phyloP scores from a whole-genome alignment of 192 early-diverging fungal genomes.

The Pilaira anomala region DNA sequence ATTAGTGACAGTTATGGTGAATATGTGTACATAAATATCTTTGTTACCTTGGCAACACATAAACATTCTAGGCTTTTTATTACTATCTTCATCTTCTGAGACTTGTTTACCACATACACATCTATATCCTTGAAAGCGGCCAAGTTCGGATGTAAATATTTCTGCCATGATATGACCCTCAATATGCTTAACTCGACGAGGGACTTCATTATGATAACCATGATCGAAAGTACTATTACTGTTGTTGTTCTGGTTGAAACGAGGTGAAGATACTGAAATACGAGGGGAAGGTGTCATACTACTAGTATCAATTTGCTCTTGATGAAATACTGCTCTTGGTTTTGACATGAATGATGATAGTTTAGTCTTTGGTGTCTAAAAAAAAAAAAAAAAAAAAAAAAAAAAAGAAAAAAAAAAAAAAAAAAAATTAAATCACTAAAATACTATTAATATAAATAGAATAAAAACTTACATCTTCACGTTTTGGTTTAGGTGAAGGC shows the following conservation, averaged over 20 bases:
- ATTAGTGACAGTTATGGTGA: background rate
- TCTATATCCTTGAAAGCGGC: slow-evolving; percentile 25
- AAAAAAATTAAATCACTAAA: background rate
- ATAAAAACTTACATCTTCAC: background rate
- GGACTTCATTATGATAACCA: slow-evolving; percentile 4
- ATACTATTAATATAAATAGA: no score
- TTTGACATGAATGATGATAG: slow-evolving; percentile 28
- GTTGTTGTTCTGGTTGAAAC: background rate
- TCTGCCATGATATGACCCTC: slow-evolving; percentile 33
- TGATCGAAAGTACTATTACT: slow-evolving; percentile 4
- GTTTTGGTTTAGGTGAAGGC: background rate
- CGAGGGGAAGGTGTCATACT: slow-evolving; percentile 7
- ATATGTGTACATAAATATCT: no score
- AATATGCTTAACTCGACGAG: slow-evolving; percentile 22
- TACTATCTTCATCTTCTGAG: background rate
- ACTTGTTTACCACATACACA: slow-evolving; percentile 35
- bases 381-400: background rate
- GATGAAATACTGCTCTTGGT: slow-evolving; percentile 30
- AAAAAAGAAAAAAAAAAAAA: background rate
- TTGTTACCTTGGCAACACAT: slow-evolving; percentile 33
- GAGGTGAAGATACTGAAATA: slow-evolving; percentile 1
- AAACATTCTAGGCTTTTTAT: slow-evolving; percentile 12
- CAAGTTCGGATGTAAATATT: slow-evolving; percentile 25
- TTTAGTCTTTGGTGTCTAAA: slow-evolving; percentile 9
- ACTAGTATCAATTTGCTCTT: background rate